Conservation (phyloP, 2,329 filamentous ascomycete species). For the Lachnum nothofagi region DNA sequence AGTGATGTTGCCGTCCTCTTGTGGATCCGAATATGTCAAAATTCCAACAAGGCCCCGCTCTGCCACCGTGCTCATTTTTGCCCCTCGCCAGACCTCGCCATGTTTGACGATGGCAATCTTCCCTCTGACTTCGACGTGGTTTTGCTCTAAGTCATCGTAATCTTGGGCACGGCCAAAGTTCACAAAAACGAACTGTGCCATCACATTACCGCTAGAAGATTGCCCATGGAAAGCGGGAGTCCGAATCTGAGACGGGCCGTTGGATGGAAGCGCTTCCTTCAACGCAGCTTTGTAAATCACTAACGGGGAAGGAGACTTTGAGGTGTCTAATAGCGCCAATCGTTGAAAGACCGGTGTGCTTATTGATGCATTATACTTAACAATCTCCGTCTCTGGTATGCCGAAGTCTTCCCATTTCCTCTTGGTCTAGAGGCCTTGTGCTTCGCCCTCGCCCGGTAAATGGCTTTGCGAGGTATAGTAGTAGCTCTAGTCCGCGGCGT, state of each 20-base stretch:
- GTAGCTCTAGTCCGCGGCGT: background rate
- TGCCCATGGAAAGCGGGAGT: background rate
- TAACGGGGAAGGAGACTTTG: background rate
- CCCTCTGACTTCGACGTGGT: constrained; percentile 58
- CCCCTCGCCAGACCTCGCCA: constrained; percentile 73
- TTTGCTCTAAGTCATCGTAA: constrained; percentile 49
- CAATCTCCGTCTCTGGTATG: background rate
- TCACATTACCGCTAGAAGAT: constrained; percentile 1
- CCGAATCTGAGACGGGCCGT: background rate
- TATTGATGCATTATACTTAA: background rate
- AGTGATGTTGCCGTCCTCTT: constrained; percentile 61
- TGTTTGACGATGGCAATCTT: constrained; percentile 84
- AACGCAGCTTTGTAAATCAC: background rate
- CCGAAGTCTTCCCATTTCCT: background rate
- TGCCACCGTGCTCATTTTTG: constrained; percentile 85
- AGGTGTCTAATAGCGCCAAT: background rate
- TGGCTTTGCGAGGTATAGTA: background rate
- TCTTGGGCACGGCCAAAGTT: background rate
- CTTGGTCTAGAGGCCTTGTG: background rate
- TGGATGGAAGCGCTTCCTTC: background rate
- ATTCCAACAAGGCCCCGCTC: constrained; percentile 80
- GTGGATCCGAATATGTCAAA: constrained; percentile 79
- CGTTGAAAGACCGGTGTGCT: background rate
- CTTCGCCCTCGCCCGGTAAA: background rate
- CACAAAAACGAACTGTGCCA: constrained; percentile 10